These are phyloP conservation scores for Fusarium sp. DNA, from an alignment of 2,329 filamentous ascomycete species.

Conservation along the genomic window DNA sequence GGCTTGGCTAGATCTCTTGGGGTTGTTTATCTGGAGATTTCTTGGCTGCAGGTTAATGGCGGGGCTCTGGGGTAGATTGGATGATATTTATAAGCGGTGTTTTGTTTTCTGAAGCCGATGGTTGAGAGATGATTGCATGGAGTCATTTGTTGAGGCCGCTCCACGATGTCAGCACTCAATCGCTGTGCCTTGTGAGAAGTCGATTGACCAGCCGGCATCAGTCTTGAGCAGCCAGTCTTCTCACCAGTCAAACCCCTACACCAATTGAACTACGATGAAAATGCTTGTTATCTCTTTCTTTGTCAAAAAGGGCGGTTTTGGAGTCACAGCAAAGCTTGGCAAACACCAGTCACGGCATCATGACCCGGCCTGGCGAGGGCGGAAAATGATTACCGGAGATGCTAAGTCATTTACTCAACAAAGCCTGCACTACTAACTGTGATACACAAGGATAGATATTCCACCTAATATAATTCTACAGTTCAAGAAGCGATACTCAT, in stretches of 20 bases:
- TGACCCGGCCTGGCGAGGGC: background rate
- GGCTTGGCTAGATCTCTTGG: background rate
- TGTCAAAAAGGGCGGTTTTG: background rate
- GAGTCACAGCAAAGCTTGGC: background rate
- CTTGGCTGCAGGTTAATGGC: background rate
- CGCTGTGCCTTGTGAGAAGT: too few species aligned
- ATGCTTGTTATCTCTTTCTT: background rate
- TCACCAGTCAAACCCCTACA: rapidly evolving
- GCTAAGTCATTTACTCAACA: background rate
- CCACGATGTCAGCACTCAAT: background rate
- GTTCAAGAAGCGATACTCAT: background rate
- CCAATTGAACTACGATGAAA: background rate
- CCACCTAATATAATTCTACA: rapidly evolving
- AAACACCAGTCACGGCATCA: background rate
- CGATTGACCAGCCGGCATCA: background rate
- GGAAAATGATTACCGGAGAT: background rate
- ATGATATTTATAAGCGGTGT: background rate
- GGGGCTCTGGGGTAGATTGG: background rate
- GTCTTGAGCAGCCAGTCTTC: too few species aligned
- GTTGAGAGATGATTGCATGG: background rate
- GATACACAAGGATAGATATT: too few species aligned
- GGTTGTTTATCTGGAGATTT: background rate
- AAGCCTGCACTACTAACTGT: rapidly evolving
- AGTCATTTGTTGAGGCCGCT: background rate
- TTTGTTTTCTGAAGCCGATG: background rate